Evolutionary conservation across 345 rosid species (phyloP).

Genomic region (Rhodomyrtus tomentosa): DNA sequence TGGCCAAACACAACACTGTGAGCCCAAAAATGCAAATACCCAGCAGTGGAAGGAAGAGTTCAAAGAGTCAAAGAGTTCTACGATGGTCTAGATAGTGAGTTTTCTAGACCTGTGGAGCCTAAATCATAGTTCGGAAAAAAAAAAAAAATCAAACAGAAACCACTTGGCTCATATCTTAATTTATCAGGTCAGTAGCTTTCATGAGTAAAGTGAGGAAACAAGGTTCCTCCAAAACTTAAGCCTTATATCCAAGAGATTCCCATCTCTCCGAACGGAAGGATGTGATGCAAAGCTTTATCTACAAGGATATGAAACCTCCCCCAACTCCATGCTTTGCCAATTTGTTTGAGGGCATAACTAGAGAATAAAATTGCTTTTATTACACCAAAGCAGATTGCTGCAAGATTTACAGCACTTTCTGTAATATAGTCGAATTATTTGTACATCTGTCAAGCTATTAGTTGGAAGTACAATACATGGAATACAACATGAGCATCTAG

Average conservation of each 20-base stretch:
- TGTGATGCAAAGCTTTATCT: background rate
- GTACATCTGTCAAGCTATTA: background rate
- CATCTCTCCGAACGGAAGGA: background rate
- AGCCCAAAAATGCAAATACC: slow-evolving; percentile 28
- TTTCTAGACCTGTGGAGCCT: slow-evolving; percentile 7
- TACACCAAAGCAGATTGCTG: background rate
- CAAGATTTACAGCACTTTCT: background rate
- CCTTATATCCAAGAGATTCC: background rate
- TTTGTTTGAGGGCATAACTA: background rate
- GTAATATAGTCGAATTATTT: background rate
- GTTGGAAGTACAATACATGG: background rate
- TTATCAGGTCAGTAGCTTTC: background rate
- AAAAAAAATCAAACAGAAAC: background rate
- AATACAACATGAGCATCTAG: background rate
- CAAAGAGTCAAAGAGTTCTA: slow-evolving; percentile 47
- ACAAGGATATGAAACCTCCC: background rate
- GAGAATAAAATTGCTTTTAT: background rate
- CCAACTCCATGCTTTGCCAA: background rate
- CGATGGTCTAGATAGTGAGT: slow-evolving; percentile 33
- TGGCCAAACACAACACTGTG: slow-evolving; percentile 36
- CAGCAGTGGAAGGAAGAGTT: slow-evolving; percentile 64
- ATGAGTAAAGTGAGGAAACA: background rate
- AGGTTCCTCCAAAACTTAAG: background rate
- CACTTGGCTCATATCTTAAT: background rate
- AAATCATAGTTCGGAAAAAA: slow-evolving; percentile 43